Conservation (phyloP, 441 rosid species). For the Brassica balearica region DNA sequence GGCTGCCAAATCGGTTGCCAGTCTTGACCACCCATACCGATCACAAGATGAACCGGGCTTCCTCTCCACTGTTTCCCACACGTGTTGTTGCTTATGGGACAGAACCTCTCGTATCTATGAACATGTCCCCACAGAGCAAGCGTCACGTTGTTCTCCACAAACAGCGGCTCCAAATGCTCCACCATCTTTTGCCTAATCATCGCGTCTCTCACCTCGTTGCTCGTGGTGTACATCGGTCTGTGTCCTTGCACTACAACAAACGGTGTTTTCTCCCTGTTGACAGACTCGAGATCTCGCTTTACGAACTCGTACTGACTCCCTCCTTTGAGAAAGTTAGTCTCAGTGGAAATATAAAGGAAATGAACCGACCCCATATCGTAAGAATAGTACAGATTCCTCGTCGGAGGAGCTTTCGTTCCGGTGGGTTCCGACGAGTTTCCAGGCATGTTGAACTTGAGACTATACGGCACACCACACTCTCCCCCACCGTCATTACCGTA, state of each 20-base stretch:
- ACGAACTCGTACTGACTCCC: conserved; percentile 70
- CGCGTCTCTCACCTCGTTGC: conserved; percentile 65
- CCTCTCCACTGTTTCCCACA: conserved; percentile 69
- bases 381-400: conserved; percentile 81
- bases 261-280: conserved; percentile 73
- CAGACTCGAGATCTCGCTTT: conserved; percentile 74
- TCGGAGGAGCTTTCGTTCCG: conserved; percentile 71
- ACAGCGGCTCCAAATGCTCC: conserved; percentile 80
- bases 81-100: conserved; percentile 81
- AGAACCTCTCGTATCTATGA: conserved; percentile 90
- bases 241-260: conserved; percentile 86
- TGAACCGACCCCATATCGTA: conserved; percentile 71
- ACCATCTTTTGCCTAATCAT: conserved; percentile 63
- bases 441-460: conserved; percentile 84
- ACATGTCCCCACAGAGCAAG: conserved; percentile 96
- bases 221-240: conserved; percentile 94
- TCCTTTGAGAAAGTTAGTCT: conserved; percentile 81
- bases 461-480: conserved; percentile 93
- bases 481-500: conserved; percentile 92
- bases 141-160: conserved; percentile 73
- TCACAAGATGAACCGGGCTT: conserved; percentile 82
- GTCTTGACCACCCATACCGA: conserved; percentile 96
- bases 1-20: conserved; percentile 95
- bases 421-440: conserved; percentile 84
- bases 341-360: conserved; percentile 86